Conservation (phyloP, 352 stramenopile genomes). For the Phytophthora nicotianae region DNA sequence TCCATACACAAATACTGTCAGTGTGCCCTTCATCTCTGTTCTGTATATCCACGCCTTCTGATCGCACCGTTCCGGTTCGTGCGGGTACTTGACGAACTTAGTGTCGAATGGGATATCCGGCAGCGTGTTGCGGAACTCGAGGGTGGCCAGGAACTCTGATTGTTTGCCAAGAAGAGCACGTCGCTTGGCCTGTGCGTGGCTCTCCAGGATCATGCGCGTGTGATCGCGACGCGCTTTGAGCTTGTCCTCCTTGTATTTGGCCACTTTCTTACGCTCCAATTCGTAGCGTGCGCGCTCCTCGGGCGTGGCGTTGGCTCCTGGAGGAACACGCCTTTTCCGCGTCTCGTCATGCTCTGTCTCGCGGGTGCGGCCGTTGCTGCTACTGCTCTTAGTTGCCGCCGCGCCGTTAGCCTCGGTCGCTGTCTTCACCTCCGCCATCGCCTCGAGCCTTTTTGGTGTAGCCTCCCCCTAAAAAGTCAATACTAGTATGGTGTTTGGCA, state of each 20-base stretch:
- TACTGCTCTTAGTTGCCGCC: constrained; percentile 9
- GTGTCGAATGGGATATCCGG: constrained; percentile 86
- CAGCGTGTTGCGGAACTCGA: constrained; percentile 86
- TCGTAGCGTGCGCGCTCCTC: constrained; percentile 84
- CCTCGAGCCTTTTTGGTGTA: constrained; percentile 7
- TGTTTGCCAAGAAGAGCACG: constrained; percentile 81
- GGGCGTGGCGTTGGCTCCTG: constrained; percentile 55
- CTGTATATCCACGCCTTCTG: constrained; percentile 1
- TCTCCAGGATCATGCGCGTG: constrained; percentile 89
- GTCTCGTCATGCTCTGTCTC: constrained; percentile 41
- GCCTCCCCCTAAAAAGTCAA: constrained; percentile 4
- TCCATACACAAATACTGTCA: constrained; percentile 7
- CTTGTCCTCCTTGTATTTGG: constrained; percentile 91
- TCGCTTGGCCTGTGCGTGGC: constrained; percentile 83
- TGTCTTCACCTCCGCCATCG: constrained; percentile 35
- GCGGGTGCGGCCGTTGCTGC: constrained; percentile 30
- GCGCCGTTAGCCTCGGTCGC: constrained; percentile 27
- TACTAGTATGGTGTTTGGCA: constrained; percentile 8
- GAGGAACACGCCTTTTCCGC: constrained; percentile 48
- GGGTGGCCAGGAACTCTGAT: constrained; percentile 79
- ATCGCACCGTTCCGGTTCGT: constrained; percentile 71
- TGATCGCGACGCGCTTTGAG: constrained; percentile 85
- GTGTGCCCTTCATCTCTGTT: neutral
- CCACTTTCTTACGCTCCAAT: constrained; percentile 86
- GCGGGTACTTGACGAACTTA: constrained; percentile 87